Evolutionary conservation across 164 flowering plant genomes (phyloP), one percentile per base, ranked within the genome.

Genomic region (Nymphaea colorata): DNA sequence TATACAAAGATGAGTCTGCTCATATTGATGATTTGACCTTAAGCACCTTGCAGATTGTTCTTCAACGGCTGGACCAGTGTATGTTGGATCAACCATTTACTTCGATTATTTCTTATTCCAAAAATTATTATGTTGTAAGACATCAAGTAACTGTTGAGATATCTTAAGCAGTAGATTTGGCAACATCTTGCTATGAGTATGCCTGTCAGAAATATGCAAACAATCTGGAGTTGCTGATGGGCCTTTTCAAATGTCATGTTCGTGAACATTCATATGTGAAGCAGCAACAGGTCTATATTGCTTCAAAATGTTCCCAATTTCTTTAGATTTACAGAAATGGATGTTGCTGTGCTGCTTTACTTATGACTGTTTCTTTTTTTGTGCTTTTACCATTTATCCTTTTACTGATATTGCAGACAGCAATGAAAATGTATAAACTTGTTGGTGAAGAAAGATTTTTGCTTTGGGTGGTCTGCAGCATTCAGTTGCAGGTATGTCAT

Each of bases 401-500:
- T 25, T 47, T 47, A 47, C 12, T 61, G 67, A 66, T 69, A 66
- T 66, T 75, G 72, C 87, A 94, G 99, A 91, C 88, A 73, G 98
- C 99, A 71, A 88, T 94, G 47, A 94, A 91, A 79, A 87, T 94
- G 96, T 94, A 91, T 81, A 91, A 94, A 76, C 70, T 82, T 75
- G 83, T 67, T 71, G 89, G 90, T 12, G 99, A 94, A 80, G 98
- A 94, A 74, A 85, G 95, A 69, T 91, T 85, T 76, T 76, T 94
- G 74, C 91, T 94, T n/a, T 94, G 99, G 99, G 93, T 98, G 62
- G 88, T 94, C 73, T 90, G 96, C 77, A 94, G 98, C 83, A 86
- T 91, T 73, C 96, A 87, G 66, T 76, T 94, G 73, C 97, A 94
- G 98, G 96, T 89, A 66, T 53, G 68, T 11, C 67, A 16, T 62